Evolutionary conservation across 768 basidiomycete species (phyloP).

Genomic region (Phlegmacium glaucopus): DNA sequence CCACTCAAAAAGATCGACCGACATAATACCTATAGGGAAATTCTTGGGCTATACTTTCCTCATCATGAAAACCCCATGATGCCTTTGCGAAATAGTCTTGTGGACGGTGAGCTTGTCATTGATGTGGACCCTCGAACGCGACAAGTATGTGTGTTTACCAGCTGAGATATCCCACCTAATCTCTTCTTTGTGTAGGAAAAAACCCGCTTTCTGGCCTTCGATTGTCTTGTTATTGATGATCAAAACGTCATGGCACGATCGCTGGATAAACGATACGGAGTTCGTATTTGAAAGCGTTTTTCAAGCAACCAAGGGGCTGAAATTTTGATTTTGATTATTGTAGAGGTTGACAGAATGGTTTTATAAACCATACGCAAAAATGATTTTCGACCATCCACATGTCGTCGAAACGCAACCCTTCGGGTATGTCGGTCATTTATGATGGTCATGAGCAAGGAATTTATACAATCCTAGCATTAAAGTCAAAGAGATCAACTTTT

Average conservation of each 20-base stretch:
- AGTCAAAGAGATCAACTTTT: conserved; percentile 83
- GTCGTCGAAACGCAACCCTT: conserved; percentile 70
- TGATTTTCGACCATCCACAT: conserved; percentile 65
- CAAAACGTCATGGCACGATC: conserved; percentile 84
- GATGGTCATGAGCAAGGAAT: not conserved
- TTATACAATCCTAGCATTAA: conserved; percentile 53
- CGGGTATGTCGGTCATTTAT: conserved; percentile 59
- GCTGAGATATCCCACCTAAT: no score
- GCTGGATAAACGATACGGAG: conserved; percentile 87
- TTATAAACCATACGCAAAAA: conserved; percentile 72
- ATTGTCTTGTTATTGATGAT: conserved; percentile 84
- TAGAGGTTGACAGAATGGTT: conserved; percentile 84
- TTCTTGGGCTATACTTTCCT: conserved; percentile 83
- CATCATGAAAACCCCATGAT: conserved; percentile 70
- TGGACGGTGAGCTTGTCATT: conserved; percentile 93
- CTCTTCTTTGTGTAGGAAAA: conserved; percentile 54
- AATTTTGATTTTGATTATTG: not conserved
- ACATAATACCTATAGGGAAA: conserved; percentile 78
- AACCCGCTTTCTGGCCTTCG: conserved; percentile 83
- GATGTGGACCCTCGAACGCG: conserved; percentile 80
- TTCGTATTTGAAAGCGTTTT: conserved; percentile 40
- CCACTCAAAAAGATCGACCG: conserved; percentile 78
- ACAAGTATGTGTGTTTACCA: conserved; percentile 41
- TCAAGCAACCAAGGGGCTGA: not conserved
- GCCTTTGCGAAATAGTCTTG: conserved; percentile 73